These are phyloP conservation scores for Dicorynia guianensis DNA, from an alignment of 306 rosid genomes.

Conservation along the genomic window DNA sequence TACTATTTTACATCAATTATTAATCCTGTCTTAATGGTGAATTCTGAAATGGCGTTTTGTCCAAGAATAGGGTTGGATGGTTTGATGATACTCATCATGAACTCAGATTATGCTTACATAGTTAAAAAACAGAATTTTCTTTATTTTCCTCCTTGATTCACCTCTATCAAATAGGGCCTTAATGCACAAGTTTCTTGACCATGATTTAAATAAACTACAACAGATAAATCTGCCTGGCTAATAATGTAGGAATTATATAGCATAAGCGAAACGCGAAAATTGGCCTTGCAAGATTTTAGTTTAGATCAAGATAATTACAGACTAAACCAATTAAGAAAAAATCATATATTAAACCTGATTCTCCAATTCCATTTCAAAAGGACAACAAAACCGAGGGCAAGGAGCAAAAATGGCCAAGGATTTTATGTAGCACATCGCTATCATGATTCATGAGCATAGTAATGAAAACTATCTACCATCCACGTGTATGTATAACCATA, in stretches of 20 bases:
- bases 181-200: not conserved
- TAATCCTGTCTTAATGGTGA: no score
- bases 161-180: not conserved
- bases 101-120: no score
- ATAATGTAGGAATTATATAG: slow-evolving; percentile 24
- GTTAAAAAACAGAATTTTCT: no score
- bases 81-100: no score
- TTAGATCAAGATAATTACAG: slow-evolving; percentile 47
- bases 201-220: slow-evolving; percentile 11
- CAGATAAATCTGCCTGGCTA: not conserved
- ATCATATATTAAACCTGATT: slow-evolving; percentile 44
- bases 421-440: slow-evolving; percentile 44
- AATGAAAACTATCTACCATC: slow-evolving; percentile 54
- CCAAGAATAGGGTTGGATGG: no score
- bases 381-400: slow-evolving; percentile 49
- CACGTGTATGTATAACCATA: slow-evolving; percentile 42
- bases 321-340: slow-evolving; percentile 42
- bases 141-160: no score
- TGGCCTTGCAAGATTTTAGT: slow-evolving; percentile 1
- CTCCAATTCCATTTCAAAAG: slow-evolving; percentile 53
- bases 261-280: slow-evolving; percentile 13
- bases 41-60: no score
- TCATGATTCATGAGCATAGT: slow-evolving; percentile 43
- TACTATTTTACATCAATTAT: no score
- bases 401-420: slow-evolving; percentile 40